Conservation (phyloP, 805 yeast species). For the Teunomyces funiuensis region DNA sequence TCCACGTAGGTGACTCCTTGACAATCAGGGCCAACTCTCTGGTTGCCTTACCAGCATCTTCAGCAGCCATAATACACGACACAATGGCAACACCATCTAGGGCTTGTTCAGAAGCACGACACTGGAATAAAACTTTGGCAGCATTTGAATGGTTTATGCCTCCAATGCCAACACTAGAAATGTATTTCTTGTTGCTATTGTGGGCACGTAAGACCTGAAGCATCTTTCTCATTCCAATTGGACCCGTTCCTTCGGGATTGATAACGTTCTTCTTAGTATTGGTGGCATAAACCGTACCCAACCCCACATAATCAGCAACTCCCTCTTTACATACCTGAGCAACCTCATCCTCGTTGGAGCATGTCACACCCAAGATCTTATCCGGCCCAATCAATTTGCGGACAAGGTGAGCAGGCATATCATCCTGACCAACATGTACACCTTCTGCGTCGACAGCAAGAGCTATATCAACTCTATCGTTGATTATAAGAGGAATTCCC, state of each 20-base stretch:
- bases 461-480: constrained; percentile 87
- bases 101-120: constrained; percentile 43
- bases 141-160: constrained; percentile 70
- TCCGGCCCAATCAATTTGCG: constrained; percentile 67
- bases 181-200: constrained; percentile 27
- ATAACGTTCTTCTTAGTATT: constrained; percentile 58
- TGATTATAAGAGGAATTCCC: constrained; percentile 76
- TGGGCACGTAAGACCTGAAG: constrained; percentile 42
- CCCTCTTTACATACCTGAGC: constrained; percentile 46
- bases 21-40: constrained; percentile 29
- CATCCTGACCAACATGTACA: constrained; percentile 91
- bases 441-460: constrained; percentile 89
- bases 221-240: constrained; percentile 59
- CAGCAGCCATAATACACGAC: constrained; percentile 74
- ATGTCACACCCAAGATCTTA: constrained; percentile 79
- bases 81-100: constrained; percentile 89
- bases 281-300: constrained; percentile 78
- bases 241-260: constrained; percentile 58
- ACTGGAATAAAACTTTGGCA: constrained; percentile 53
- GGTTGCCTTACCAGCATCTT: constrained; percentile 55
- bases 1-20: constrained; percentile 20
- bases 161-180: constrained; percentile 76
- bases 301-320: constrained; percentile 77
- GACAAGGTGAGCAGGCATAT: constrained; percentile 63
- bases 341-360: constrained; percentile 59